Evolutionary conservation across 2,329 filamentous ascomycete species (phyloP).

Genomic region (Onygenales sp.): DNA sequence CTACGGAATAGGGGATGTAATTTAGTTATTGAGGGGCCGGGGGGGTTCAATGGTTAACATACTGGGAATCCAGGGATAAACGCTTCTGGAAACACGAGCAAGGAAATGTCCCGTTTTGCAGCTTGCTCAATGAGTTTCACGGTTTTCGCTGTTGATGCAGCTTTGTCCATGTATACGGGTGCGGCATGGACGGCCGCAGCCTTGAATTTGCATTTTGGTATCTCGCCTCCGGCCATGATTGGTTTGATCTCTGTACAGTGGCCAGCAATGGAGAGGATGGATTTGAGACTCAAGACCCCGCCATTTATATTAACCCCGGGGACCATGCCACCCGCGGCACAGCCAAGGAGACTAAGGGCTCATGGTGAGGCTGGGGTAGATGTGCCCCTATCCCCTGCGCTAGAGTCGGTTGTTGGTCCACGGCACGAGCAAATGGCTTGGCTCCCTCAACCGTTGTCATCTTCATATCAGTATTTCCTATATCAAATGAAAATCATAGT

Average conservation of each 20-base stretch:
- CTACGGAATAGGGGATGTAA: neutral
- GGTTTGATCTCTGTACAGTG: neutral
- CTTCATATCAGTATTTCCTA: too few relatives aligned
- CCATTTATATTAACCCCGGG: too few relatives aligned
- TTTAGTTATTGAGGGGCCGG: neutral
- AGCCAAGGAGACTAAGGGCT: too few relatives aligned
- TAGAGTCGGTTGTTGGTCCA: too few relatives aligned
- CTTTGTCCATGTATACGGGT: slow-evolving; percentile 30
- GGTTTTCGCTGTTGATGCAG: slow-evolving; percentile 24
- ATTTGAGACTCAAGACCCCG: too few relatives aligned
- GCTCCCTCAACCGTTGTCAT: too few relatives aligned
- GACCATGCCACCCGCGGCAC: too few relatives aligned
- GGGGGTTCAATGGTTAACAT: neutral
- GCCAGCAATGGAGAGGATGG: too few relatives aligned
- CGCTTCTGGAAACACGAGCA: slow-evolving; percentile 28
- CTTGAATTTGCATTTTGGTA: slow-evolving; percentile 17
- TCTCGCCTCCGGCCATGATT: neutral
- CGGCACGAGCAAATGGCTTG: too few relatives aligned
- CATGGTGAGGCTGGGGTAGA: too few relatives aligned
- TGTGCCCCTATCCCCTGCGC: too few relatives aligned
- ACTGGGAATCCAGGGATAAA: slow-evolving; percentile 28
- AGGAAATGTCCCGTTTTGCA: slow-evolving; percentile 18
- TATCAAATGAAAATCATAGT: too few relatives aligned
- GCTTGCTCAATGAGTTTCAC: slow-evolving; percentile 25
- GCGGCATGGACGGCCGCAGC: slow-evolving; percentile 28